Percentiles rank a stretch among this genome's conserved stretches.
These are phyloP conservation scores for Trichocladium antarcticum DNA, from an alignment of 495 filamentous ascomycete genomes.

Conservation along the genomic window DNA sequence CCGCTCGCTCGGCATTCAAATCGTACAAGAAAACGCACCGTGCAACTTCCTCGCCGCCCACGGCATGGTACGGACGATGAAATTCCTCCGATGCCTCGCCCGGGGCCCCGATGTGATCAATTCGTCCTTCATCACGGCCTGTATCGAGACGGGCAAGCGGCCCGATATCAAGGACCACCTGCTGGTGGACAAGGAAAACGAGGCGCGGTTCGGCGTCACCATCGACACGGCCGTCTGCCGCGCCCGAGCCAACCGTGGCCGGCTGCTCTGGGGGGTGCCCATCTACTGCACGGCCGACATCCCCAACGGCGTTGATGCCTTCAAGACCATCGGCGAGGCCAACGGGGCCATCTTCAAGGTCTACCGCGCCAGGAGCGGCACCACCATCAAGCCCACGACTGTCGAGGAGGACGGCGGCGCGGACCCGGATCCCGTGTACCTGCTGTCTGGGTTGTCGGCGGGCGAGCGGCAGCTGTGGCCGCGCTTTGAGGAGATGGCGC, in stretches of 20 bases:
- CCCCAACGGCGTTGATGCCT: constrained; percentile 70
- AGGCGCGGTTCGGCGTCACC: constrained; percentile 56
- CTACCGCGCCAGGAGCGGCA: constrained; percentile 61
- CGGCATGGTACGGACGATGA: constrained; percentile 72
- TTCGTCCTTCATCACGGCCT: constrained; percentile 67
- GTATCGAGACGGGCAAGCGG: constrained; percentile 47
- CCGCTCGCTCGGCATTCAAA: constrained; percentile 69
- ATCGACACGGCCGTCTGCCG: constrained; percentile 52
- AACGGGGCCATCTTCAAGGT: constrained; percentile 75
- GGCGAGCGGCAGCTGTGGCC: constrained; percentile 68
- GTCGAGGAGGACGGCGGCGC: constrained; percentile 47
- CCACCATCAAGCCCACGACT: constrained; percentile 45
- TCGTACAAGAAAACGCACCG: constrained; percentile 58
- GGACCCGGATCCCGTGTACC: constrained; percentile 57
- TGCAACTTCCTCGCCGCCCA: constrained; percentile 86
- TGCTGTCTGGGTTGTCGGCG: constrained; percentile 52
- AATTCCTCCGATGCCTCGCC: constrained; percentile 82
- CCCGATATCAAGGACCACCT: constrained; percentile 50
- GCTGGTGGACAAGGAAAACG: constrained; percentile 58
- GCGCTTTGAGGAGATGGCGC: constrained; percentile 66
- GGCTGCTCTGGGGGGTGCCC: constrained; percentile 57
- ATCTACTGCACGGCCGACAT: constrained; percentile 74
- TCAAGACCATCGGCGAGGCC: constrained; percentile 67
- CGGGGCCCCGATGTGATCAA: constrained; percentile 61
- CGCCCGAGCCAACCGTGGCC: constrained; percentile 63